phyloP scores from a whole-genome alignment of 202 grass and related monocot species.

The Brachypodium distachyon region DNA sequence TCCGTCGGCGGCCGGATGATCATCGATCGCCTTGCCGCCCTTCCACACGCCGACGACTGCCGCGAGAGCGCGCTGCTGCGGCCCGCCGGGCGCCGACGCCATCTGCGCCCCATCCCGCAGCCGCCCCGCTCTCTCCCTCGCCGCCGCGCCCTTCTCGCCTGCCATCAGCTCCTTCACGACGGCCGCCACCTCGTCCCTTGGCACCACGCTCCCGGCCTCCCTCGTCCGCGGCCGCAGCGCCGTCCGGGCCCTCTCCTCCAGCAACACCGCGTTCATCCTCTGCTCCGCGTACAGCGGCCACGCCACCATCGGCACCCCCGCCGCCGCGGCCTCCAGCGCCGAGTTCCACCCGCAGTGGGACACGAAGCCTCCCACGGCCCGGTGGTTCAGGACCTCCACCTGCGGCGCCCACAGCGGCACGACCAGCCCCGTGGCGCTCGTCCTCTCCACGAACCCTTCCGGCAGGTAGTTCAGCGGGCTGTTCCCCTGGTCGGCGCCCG shows the following conservation, averaged over 20 bases:
- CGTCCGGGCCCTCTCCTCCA: slow-evolving; percentile 4
- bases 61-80: neutral
- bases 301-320: slow-evolving; percentile 44
- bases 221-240: neutral
- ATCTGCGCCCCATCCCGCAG: neutral
- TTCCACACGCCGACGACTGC: slow-evolving; percentile 33
- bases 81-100: slow-evolving; percentile 8
- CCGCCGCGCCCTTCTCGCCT: slow-evolving; percentile 18
- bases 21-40: neutral
- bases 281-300: slow-evolving; percentile 64
- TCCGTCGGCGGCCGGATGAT: neutral
- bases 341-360: slow-evolving; percentile 79
- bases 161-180: slow-evolving; percentile 35
- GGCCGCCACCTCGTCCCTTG: neutral
- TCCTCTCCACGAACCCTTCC: slow-evolving; percentile 30
- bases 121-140: neutral
- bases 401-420: slow-evolving; percentile 39
- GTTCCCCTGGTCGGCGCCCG: neutral
- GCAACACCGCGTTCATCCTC: slow-evolving; percentile 37
- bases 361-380: slow-evolving; percentile 31
- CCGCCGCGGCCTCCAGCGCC: slow-evolving; percentile 9
- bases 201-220: neutral
- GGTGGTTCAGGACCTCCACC: slow-evolving; percentile 44
- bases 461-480: slow-evolving; percentile 36
- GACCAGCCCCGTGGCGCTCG: slow-evolving; percentile 9